Conservation (phyloP, 2,329 filamentous ascomycete species). For the Pestalotiopsis sp. region DNA sequence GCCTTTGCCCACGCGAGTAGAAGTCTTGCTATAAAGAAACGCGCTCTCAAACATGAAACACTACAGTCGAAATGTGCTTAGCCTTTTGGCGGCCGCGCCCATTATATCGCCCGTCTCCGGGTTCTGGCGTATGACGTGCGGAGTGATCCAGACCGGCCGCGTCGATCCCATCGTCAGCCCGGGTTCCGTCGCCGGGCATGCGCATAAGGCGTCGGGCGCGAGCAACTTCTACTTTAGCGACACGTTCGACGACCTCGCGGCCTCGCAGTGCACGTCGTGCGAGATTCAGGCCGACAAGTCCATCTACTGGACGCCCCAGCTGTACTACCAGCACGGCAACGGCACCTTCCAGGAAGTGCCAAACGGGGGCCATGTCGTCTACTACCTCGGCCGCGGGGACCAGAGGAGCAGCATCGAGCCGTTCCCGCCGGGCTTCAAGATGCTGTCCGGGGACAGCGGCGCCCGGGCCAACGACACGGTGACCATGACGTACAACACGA, state of each 20-base stretch:
- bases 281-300: slow-evolving; percentile 60
- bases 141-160: slow-evolving; percentile 44
- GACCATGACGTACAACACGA: slow-evolving; percentile 35
- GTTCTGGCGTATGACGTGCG: slow-evolving; percentile 24
- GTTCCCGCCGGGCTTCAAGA: slow-evolving; percentile 61
- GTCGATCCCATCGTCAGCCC: slow-evolving; percentile 60
- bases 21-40: not conserved
- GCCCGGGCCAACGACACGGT: slow-evolving; percentile 31
- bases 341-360: slow-evolving; percentile 58
- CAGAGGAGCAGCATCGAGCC: slow-evolving; percentile 45
- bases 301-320: slow-evolving; percentile 62
- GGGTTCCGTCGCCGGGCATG: slow-evolving; percentile 51
- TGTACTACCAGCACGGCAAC: slow-evolving; percentile 59
- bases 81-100: slow-evolving; percentile 7
- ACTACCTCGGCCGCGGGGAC: slow-evolving; percentile 65
- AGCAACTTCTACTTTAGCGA: slow-evolving; percentile 53
- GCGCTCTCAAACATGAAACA: slow-evolving; percentile 11
- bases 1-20: not conserved
- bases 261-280: slow-evolving; percentile 59
- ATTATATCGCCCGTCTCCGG: slow-evolving; percentile 11
- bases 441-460: slow-evolving; percentile 60
- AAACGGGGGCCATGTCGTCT: slow-evolving; percentile 50
- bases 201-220: slow-evolving; percentile 58
- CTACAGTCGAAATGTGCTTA: slow-evolving; percentile 17
- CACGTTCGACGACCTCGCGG: slow-evolving; percentile 45